Base-by-base conservation (phyloP, 441 rosid species). In the Kokia cookei region DNA sequence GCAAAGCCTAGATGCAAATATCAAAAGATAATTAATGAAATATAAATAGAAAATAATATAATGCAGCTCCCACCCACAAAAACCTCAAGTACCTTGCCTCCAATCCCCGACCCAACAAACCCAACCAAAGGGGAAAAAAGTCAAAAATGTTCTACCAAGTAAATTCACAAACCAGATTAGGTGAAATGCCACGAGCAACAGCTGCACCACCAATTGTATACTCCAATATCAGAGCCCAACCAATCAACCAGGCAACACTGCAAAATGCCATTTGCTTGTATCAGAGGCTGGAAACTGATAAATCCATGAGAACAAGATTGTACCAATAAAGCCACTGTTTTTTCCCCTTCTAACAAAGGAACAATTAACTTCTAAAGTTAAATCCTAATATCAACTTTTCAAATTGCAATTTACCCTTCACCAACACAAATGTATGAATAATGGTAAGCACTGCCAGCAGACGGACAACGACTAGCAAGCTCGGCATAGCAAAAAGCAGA, bases 381-480 rank as follows among this genome's bases (percentile, higher is more conserved):
- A 32, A 32, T 32, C 35, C 35, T 32, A 32, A 32, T 32, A 32
- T 32, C 37, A 32, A 32, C 7, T 32, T 32, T 32, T 32, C 37
- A 4, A 32, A 4, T 32, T 62, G 19, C n/a, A 50, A 76, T 24
- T 84, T 85, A 96, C 99, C 97, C 97, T 87, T 96, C 99, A 54
- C 99, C 99, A 48, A 90, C 87, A 76, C 99, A 96, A 60, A 96
- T 93, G 83, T 96, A 96, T 0, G 99, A 84, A 82, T 93, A 96
- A 69, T 96, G 99, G 83, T 96, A 96, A 4, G 99, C 99, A 79
- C 99, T 96, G 40, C 99, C 99, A 70, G 99, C 99, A 65, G 99
- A 96, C 1, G 99, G 99, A 67, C 98, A 96, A 9, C 98, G 91
- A 74, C 98, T 89, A 7, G 98, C 87, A 82, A 96, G 98, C 69